Evolutionary conservation across 2,329 filamentous ascomycete species (phyloP).

Genomic region (Penicillium sp.): DNA sequence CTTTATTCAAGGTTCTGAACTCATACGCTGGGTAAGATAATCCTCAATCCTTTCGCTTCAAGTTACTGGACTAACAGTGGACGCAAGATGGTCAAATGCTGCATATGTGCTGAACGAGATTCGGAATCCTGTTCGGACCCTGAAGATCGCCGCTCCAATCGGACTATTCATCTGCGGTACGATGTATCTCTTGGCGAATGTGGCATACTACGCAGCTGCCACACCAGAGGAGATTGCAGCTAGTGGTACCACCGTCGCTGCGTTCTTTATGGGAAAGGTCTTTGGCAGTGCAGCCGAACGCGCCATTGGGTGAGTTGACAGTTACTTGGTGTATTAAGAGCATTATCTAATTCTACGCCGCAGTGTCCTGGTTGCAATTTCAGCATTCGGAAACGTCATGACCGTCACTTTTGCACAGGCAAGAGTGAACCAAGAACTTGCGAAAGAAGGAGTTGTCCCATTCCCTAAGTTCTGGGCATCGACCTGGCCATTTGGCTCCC

Average conservation of each 20-base stretch:
- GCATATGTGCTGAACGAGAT: conserved; percentile 57
- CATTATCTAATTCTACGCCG: conserved; percentile 5
- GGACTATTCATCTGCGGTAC: conserved; percentile 59
- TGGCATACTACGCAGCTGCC: conserved; percentile 62
- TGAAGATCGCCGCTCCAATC: conserved; percentile 63
- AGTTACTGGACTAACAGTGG: background rate
- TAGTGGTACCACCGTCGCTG: conserved; percentile 44
- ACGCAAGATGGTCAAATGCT: conserved; percentile 44
- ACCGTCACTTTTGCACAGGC: conserved; percentile 68
- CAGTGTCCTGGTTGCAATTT: conserved; percentile 65
- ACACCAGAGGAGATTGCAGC: conserved; percentile 41
- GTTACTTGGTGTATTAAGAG: conserved; percentile 51
- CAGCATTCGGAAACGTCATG: conserved; percentile 66
- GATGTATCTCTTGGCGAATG: conserved; percentile 66
- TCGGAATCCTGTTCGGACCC: conserved; percentile 62
- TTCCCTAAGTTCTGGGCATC: conserved; percentile 62
- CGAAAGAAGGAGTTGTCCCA: conserved; percentile 64
- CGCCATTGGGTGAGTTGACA: conserved; percentile 47
- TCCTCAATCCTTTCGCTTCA: background rate
- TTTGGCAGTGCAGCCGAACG: conserved; percentile 32
- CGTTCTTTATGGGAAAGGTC: conserved; percentile 44
- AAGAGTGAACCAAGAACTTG: conserved; percentile 64
- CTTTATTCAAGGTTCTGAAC: conserved; percentile 71
- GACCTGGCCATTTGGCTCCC: conserved; percentile 63
- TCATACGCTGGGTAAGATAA: conserved; percentile 51